Percentiles rank a stretch among this genome's conserved stretches.
phyloP scores from a whole-genome alignment of 345 rosid genomes.

The Pistacia integerrima region DNA sequence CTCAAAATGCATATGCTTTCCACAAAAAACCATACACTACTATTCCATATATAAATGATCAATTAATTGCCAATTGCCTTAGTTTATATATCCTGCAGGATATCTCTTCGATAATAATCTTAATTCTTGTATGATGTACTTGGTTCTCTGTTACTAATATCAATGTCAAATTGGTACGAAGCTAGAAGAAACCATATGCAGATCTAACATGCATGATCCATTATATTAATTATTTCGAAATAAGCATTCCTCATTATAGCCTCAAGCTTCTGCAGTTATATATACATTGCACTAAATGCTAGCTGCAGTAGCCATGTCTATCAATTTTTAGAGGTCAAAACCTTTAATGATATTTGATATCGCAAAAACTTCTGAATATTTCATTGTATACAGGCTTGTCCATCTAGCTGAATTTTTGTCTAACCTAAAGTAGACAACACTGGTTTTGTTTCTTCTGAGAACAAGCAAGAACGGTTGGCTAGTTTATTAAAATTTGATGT shows the following conservation, averaged over 20 bases:
- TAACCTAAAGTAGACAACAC: background rate
- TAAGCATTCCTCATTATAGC: background rate
- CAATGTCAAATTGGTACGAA: background rate
- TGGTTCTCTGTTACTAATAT: too few relatives aligned
- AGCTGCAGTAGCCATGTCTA: too few relatives aligned
- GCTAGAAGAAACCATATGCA: background rate
- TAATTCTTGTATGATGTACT: too few relatives aligned
- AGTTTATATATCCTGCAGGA: background rate
- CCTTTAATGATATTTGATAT: too few relatives aligned
- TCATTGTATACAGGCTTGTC: too few relatives aligned
- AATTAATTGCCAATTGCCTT: background rate
- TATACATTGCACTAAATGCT: background rate
- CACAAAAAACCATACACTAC: background rate
- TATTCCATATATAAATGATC: background rate
- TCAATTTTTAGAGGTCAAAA: too few relatives aligned
- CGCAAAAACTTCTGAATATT: too few relatives aligned
- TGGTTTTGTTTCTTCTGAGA: background rate
- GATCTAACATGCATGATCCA: too few relatives aligned
- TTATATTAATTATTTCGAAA: too few relatives aligned
- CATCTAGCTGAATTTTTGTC: too few relatives aligned
- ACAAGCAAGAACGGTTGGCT: background rate
- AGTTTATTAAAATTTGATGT: background rate
- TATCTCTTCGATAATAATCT: too few relatives aligned
- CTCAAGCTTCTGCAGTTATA: background rate
- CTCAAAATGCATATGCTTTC: background rate